These are phyloP conservation scores for Populus hybrid DNA, from an alignment of 441 rosid genomes.

Conservation along the genomic window DNA sequence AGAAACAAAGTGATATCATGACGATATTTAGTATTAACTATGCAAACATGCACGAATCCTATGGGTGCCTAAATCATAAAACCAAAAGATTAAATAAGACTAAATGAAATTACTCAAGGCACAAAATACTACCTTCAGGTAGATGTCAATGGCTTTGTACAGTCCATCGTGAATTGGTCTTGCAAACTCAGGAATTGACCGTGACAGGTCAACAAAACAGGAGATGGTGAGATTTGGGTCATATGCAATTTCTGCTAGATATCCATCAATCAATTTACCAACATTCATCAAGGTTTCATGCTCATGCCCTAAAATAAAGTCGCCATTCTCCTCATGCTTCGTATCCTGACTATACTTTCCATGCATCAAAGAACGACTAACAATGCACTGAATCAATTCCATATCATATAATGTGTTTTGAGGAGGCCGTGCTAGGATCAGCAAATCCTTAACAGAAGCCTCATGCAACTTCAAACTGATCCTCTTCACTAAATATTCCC, in stretches of 20 bases:
- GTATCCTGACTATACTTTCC: slow-evolving; percentile 37
- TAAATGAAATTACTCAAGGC: background rate
- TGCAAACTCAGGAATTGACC: slow-evolving; percentile 59
- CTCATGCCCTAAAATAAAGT: slow-evolving; percentile 47
- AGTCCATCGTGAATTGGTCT: slow-evolving; percentile 79
- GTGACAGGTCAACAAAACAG: slow-evolving; percentile 57
- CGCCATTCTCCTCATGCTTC: slow-evolving; percentile 38
- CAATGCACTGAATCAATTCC: slow-evolving; percentile 59
- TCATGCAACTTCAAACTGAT: slow-evolving; percentile 67
- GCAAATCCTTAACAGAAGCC: slow-evolving; percentile 67
- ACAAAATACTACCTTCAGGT: slow-evolving; percentile 58
- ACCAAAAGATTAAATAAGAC: background rate
- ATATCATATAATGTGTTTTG: slow-evolving; percentile 56
- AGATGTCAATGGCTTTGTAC: slow-evolving; percentile 82
- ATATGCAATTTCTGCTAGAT: slow-evolving; percentile 53
- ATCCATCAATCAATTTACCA: slow-evolving; percentile 70
- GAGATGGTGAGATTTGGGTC: slow-evolving; percentile 46
- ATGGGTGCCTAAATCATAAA: background rate
- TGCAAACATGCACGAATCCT: background rate
- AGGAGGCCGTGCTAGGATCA: slow-evolving; percentile 51
- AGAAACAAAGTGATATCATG: background rate
- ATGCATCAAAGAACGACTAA: slow-evolving; percentile 41
- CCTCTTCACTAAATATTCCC: slow-evolving; percentile 55
- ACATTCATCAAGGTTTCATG: slow-evolving; percentile 52
- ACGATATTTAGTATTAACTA: background rate